These are phyloP conservation scores for Aspergillus sparsus DNA, from an alignment of 495 filamentous ascomycete genomes.

Conservation along the genomic window DNA sequence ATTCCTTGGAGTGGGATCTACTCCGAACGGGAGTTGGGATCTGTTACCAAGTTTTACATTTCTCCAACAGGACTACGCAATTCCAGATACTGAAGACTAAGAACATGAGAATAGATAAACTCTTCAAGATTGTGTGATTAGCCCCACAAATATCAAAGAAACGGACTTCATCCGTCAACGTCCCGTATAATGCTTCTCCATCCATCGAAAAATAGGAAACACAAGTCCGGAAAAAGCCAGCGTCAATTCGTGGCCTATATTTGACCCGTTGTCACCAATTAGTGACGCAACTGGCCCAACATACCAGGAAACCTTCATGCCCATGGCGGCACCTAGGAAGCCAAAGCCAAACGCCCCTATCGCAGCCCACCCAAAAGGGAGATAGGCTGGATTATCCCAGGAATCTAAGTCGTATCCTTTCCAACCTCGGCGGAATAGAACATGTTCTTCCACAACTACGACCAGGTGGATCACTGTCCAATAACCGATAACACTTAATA, in stretches of 20 bases:
- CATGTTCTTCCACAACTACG: slow-evolving; percentile 66
- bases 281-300: slow-evolving; percentile 63
- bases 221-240: slow-evolving; percentile 28
- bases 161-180: slow-evolving; percentile 1
- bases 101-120: not conserved
- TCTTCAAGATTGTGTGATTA: too few species aligned
- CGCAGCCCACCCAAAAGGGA: slow-evolving; percentile 68
- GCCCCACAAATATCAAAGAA: too few species aligned
- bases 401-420: slow-evolving; percentile 55
- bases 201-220: slow-evolving; percentile 28
- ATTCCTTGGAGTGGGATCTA: slow-evolving; percentile 31
- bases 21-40: slow-evolving; percentile 33
- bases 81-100: slow-evolving; percentile 6
- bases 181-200: slow-evolving; percentile 25
- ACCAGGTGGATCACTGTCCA: slow-evolving; percentile 75
- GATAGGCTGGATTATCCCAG: slow-evolving; percentile 51
- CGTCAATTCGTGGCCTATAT: slow-evolving; percentile 68
- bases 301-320: slow-evolving; percentile 72
- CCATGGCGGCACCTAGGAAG: slow-evolving; percentile 64
- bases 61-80: slow-evolving; percentile 24
- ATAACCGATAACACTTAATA: slow-evolving; percentile 51
- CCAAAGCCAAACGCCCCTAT: slow-evolving; percentile 62
- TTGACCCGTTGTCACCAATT: slow-evolving; percentile 60
- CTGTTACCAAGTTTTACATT: slow-evolving; percentile 28
- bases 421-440: slow-evolving; percentile 65